Conservation (phyloP, 106 monocot species). For the Vanilla planifolia region DNA sequence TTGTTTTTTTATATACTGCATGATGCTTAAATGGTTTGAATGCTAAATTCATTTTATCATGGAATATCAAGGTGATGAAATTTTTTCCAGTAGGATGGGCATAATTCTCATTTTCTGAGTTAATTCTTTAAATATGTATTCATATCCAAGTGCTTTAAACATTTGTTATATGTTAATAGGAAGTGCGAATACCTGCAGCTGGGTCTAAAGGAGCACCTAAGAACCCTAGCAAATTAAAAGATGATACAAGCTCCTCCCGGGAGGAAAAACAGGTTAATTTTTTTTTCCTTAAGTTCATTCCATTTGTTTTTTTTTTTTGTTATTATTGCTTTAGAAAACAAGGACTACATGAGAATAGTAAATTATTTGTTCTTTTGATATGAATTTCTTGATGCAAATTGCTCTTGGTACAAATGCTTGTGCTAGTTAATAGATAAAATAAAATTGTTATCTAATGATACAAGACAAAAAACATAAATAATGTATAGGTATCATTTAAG, state of each 20-base stretch:
- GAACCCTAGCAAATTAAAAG: conserved; percentile 77
- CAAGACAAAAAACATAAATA: too few relatives aligned
- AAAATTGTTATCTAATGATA: too few relatives aligned
- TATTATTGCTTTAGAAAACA: background rate
- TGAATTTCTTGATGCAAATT: background rate
- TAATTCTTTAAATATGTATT: background rate
- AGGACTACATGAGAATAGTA: background rate
- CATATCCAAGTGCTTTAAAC: background rate
- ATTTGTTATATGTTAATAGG: conserved; percentile 33
- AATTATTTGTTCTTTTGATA: background rate
- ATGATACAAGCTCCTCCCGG: conserved; percentile 76
- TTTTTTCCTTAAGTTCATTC: too few relatives aligned
- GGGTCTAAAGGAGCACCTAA: conserved; percentile 72
- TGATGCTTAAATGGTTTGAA: too few relatives aligned
- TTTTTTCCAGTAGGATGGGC: background rate
- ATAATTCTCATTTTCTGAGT: background rate
- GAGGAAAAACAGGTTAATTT: conserved; percentile 75
- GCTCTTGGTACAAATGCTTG: background rate
- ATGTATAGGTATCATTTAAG: too few relatives aligned
- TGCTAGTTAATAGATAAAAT: background rate
- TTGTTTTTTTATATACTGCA: too few relatives aligned
- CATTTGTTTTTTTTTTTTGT: background rate
- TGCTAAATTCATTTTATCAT: too few relatives aligned
- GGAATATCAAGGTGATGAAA: too few relatives aligned
- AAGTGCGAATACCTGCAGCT: conserved; percentile 94